phyloP scores from a whole-genome alignment of 495 filamentous ascomycete genomes.

The Penicillium goetzii region DNA sequence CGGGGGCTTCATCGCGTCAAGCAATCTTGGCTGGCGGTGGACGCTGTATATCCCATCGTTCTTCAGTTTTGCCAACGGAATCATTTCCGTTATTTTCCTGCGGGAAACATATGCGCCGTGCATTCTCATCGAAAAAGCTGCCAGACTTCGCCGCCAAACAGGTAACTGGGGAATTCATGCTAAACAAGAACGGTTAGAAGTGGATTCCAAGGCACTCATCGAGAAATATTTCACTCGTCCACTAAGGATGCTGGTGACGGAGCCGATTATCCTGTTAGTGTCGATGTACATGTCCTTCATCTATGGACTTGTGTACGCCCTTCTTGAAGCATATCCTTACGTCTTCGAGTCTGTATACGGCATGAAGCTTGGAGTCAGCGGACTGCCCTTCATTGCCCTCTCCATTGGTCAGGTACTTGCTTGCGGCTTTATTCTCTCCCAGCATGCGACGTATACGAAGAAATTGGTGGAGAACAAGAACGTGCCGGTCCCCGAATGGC shows the following conservation, averaged over 20 bases:
- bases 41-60: constrained; percentile 50
- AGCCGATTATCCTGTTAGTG: constrained; percentile 51
- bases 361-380: constrained; percentile 40
- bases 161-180: constrained; percentile 54
- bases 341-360: constrained; percentile 44
- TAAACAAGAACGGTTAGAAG: constrained; percentile 52
- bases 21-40: constrained; percentile 53
- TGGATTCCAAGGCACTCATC: constrained; percentile 40
- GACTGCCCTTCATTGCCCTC: constrained; percentile 44
- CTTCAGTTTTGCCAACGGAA: constrained; percentile 34
- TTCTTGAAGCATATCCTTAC: constrained; percentile 49
- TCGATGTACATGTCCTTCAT: constrained; percentile 54
- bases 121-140: constrained; percentile 46
- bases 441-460: constrained; percentile 34
- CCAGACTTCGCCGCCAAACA: constrained; percentile 41
- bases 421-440: constrained; percentile 31
- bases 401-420: constrained; percentile 42
- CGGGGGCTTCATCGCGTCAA: constrained; percentile 47
- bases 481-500: constrained; percentile 46
- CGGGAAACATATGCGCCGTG: constrained; percentile 47
- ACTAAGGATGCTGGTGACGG: constrained; percentile 47
- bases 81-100: constrained; percentile 35
- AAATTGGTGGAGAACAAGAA: constrained; percentile 39
- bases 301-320: constrained; percentile 49
- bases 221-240: constrained; percentile 50